These are phyloP conservation scores for Vitis hybrid DNA, from an alignment of 177 flowering plant genomes.

Conservation along the genomic window DNA sequence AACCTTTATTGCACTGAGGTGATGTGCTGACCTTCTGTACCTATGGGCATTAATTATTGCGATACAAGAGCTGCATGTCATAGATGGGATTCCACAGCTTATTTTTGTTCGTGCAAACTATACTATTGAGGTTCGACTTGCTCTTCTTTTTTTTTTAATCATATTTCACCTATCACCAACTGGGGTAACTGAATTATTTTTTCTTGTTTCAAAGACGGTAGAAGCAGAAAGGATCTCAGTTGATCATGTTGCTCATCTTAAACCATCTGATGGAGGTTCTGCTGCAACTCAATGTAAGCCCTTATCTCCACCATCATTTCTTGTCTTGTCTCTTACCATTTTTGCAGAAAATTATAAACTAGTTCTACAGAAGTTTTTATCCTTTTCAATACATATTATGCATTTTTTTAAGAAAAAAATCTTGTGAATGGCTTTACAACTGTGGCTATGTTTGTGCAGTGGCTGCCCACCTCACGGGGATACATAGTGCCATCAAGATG, in stretches of 20 bases:
- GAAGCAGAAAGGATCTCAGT: slow-evolving; percentile 98
- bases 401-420: too few species aligned
- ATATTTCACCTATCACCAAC: background rate
- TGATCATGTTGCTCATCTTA: slow-evolving; percentile 98
- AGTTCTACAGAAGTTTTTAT: background rate
- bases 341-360: background rate
- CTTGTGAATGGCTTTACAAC: background rate
- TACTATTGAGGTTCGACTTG: slow-evolving; percentile 76
- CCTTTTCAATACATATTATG: background rate
- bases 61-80: slow-evolving; percentile 83
- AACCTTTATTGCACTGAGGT: slow-evolving; percentile 5
- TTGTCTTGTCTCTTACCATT: background rate
- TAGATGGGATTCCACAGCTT: slow-evolving; percentile 92
- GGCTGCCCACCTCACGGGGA: slow-evolving; percentile 98
- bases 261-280: slow-evolving; percentile 98
- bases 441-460: slow-evolving; percentile 40
- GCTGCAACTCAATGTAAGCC: slow-evolving; percentile 89
- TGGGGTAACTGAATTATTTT: background rate
- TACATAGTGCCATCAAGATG: slow-evolving; percentile 98
- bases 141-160: slow-evolving; percentile 1
- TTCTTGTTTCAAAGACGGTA: slow-evolving; percentile 60
- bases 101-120: slow-evolving; percentile 90
- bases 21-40: slow-evolving; percentile 5
- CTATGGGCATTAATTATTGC: slow-evolving; percentile 18
- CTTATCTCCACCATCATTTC: background rate